A percentile compares a stretch with the other conserved stretches of the same genome.
Evolutionary conservation across 805 yeast genomes (phyloP).

Genomic region (Starmerella sp.): DNA sequence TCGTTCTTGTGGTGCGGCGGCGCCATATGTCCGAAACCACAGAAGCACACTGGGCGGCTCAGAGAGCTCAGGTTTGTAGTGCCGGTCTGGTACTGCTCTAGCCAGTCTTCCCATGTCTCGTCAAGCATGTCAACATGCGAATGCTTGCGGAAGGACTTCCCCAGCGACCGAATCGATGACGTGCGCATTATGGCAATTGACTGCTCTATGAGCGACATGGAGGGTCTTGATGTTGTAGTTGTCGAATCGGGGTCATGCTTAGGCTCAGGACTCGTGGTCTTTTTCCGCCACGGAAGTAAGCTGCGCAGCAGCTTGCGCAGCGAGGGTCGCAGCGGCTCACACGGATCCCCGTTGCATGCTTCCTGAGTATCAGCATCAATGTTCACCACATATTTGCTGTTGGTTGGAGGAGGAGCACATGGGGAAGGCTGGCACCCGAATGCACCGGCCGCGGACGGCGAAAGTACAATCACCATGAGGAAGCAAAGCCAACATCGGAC

Average conservation of each 20-base stretch:
- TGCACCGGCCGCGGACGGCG: not conserved
- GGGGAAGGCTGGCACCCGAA: not conserved
- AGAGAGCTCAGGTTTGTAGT: slow-evolving; percentile 28
- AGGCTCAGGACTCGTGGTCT: not conserved
- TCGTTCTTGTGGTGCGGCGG: slow-evolving; percentile 55
- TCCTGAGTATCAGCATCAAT: not conserved
- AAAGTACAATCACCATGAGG: not conserved
- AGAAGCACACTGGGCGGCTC: slow-evolving; percentile 45
- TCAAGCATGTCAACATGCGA: slow-evolving; percentile 13
- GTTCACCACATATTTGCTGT: not conserved
- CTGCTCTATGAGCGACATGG: slow-evolving; percentile 3
- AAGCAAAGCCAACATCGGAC: not conserved
- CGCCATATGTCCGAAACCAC: slow-evolving; percentile 37
- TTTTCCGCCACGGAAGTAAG: not conserved
- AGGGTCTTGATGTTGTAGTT: not conserved
- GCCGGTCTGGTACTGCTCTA: slow-evolving; percentile 12
- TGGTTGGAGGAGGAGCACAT: not conserved
- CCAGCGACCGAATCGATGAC: slow-evolving; percentile 2
- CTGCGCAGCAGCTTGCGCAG: not conserved
- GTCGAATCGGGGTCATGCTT: not conserved
- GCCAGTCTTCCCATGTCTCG: slow-evolving; percentile 23
- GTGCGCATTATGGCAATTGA: slow-evolving; percentile 3
- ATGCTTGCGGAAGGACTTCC: not conserved
- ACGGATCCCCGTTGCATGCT: not conserved
- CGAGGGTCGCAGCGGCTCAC: not conserved